These are phyloP conservation scores for Fusarium goolgardi DNA, from an alignment of 2,329 filamentous ascomycete genomes.

Conservation along the genomic window DNA sequence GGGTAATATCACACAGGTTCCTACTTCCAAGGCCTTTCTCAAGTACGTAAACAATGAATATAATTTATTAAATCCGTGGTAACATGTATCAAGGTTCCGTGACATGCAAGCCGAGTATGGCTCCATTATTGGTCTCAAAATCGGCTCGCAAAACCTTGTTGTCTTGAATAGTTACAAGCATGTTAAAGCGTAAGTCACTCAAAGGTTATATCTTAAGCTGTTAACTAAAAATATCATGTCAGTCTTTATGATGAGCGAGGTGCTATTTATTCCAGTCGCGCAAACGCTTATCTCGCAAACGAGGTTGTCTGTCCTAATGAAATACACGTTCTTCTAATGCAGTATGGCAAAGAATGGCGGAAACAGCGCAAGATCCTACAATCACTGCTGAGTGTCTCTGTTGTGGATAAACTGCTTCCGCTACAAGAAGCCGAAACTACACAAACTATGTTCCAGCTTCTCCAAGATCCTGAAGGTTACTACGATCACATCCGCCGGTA, in stretches of 20 bases:
- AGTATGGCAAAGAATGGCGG: constrained; percentile 36
- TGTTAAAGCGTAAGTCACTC: constrained; percentile 2
- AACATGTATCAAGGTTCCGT: constrained; percentile 1
- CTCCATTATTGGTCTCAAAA: constrained; percentile 49
- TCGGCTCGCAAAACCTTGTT: constrained; percentile 50
- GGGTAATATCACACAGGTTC: constrained; percentile 47
- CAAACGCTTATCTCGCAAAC: constrained; percentile 48
- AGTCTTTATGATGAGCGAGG: constrained; percentile 55
- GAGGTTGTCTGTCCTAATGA: constrained; percentile 46
- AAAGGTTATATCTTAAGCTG: not conserved
- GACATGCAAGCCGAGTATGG: constrained; percentile 47
- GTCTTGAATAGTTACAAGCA: constrained; percentile 42
- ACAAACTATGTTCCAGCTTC: constrained; percentile 32
- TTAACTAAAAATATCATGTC: constrained; percentile 44
- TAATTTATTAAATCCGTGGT: not conserved
- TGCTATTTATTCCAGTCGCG: constrained; percentile 54
- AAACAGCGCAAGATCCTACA: constrained; percentile 41
- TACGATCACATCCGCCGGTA: constrained; percentile 38
- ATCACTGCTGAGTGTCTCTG: constrained; percentile 41
- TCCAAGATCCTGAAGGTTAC: constrained; percentile 32
- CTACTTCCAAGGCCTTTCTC: constrained; percentile 44
- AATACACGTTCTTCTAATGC: constrained; percentile 41
- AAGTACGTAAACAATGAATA: constrained; percentile 46
- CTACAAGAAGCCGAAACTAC: constrained; percentile 41
- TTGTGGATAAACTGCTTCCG: constrained; percentile 28